These are phyloP conservation scores for Balamuthia mandrillaris DNA, from an alignment of 208 protist genomes.

Conservation along the genomic window DNA sequence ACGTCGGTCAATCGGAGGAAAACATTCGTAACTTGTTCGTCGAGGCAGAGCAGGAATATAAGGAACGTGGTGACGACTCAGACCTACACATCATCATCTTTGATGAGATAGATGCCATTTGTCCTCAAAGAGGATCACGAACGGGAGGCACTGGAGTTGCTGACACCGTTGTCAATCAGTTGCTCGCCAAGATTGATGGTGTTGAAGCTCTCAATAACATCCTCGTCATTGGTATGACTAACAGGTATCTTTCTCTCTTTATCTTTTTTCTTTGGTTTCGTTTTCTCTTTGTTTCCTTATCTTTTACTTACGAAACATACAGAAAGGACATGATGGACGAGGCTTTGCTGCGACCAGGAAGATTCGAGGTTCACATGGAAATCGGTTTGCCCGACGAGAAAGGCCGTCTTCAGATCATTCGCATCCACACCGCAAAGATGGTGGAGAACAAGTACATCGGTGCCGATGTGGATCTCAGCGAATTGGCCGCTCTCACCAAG, in stretches of 20 bases:
- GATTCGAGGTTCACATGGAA: constrained; percentile 94
- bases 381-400: constrained; percentile 78
- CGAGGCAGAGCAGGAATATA: constrained; percentile 83
- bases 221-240: constrained; percentile 98
- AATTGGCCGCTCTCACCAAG: neutral
- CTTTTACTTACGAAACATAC: too few relatives aligned
- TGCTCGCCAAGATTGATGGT: constrained; percentile 96
- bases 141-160: constrained; percentile 82
- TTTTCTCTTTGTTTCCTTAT: too few relatives aligned
- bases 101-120: constrained; percentile 97
- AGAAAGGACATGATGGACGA: constrained; percentile 96
- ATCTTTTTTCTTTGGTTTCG: too few relatives aligned
- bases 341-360: constrained; percentile 93
- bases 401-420: constrained; percentile 80
- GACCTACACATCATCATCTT: constrained; percentile 98
- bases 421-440: constrained; percentile 75
- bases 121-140: constrained; percentile 82
- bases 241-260: too few relatives aligned
- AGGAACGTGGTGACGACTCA: constrained; percentile 82
- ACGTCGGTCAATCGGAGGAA: constrained; percentile 89
- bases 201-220: constrained; percentile 96
- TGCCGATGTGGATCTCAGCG: constrained; percentile 75
- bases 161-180: constrained; percentile 96
- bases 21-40: constrained; percentile 85
- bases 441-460: constrained; percentile 83